Conservation (phyloP, 129 eudicot species). For the Artemisia argyi region DNA sequence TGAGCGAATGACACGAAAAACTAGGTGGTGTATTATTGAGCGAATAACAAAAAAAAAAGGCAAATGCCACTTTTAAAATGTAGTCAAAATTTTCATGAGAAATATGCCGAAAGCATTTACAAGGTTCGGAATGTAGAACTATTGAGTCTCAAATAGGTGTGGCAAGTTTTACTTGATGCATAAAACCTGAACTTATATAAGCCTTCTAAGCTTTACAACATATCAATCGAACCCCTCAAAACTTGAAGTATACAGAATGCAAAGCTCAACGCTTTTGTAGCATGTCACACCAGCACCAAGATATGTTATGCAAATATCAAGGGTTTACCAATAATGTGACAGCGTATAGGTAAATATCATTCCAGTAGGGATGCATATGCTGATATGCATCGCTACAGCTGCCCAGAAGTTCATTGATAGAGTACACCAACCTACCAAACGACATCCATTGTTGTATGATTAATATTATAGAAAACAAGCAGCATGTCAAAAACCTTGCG, state of each 20-base stretch:
- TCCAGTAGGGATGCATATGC: background rate
- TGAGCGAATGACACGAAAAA: too few species aligned
- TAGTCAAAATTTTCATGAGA: too few species aligned
- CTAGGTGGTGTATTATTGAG: too few species aligned
- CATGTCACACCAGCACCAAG: too few species aligned
- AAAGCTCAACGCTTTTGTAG: too few species aligned
- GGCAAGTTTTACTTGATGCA: background rate
- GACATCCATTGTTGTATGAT: slow-evolving; percentile 5
- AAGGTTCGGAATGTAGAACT: background rate
- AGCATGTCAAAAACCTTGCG: background rate
- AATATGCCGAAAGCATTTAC: too few species aligned
- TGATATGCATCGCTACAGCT: background rate
- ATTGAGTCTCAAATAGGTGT: background rate
- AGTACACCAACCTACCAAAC: background rate
- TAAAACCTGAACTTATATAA: background rate
- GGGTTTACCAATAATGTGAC: background rate
- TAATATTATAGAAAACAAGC: slow-evolving; percentile 20
- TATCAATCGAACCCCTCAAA: background rate
- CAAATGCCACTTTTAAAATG: too few species aligned
- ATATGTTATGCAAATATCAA: background rate
- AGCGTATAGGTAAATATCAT: background rate
- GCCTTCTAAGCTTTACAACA: background rate
- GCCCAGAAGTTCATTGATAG: slow-evolving; percentile 1
- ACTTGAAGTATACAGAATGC: background rate
- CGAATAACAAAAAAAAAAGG: too few species aligned